Conservation (phyloP, 2,329 filamentous ascomycete species). For the Talaromyces rugulosus region DNA sequence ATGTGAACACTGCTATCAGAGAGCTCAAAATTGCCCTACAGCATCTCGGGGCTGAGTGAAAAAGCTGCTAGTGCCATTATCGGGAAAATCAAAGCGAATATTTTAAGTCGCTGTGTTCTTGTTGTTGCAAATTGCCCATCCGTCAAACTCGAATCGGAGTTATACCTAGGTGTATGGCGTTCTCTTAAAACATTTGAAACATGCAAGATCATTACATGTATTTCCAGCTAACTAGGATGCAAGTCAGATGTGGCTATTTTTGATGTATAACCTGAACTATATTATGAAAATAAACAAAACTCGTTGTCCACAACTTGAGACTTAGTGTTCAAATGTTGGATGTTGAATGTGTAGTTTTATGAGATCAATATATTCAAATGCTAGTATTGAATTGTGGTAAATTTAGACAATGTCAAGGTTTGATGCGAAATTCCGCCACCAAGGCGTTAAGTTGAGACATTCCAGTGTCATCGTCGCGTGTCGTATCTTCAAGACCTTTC, state of each 20-base stretch:
- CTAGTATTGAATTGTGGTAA: too few species aligned
- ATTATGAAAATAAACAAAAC: neutral
- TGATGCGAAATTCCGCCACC: neutral
- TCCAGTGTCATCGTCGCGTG: neutral
- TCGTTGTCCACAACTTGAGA: neutral
- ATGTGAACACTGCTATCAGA: conserved; percentile 81
- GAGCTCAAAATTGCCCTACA: conserved; percentile 74
- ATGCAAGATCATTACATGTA: neutral
- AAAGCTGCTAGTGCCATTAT: neutral
- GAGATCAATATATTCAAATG: too few species aligned
- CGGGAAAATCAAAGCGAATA: neutral
- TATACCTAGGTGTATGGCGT: neutral
- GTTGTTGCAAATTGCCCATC: neutral
- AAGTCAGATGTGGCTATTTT: neutral
- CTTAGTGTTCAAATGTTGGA: too few species aligned
- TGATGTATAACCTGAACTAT: neutral
- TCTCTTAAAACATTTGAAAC: neutral
- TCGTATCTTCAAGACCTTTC: neutral
- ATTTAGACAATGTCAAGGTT: neutral
- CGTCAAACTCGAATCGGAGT: neutral
- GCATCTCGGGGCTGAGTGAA: conserved; percentile 60
- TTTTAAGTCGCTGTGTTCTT: neutral
- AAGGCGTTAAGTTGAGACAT: neutral
- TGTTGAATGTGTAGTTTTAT: too few species aligned
- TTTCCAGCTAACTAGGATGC: neutral